phyloP scores from a whole-genome alignment of 306 rosid species.

The Elaeagnus macrophylla region DNA sequence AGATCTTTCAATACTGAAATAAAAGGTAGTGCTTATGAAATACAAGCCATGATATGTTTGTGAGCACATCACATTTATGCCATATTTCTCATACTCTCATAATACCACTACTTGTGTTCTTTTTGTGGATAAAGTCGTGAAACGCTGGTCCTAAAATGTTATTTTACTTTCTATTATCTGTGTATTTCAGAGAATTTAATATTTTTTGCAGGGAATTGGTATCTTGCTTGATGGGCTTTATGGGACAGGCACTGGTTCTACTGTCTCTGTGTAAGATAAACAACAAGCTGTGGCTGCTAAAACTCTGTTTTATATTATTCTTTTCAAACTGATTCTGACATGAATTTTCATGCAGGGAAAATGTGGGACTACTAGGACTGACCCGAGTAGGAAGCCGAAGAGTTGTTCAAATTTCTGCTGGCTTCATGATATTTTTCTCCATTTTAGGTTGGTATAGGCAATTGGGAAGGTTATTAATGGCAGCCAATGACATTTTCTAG shows the following conservation, averaged over 20 bases:
- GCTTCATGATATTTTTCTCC: slow-evolving; percentile 95
- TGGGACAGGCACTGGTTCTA: slow-evolving; percentile 80
- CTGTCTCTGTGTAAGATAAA: slow-evolving; percentile 80
- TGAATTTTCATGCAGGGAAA: too few species aligned
- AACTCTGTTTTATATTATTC: slow-evolving; percentile 1
- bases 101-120: too few species aligned
- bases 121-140: neutral
- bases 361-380: slow-evolving; percentile 91
- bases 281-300: slow-evolving; percentile 13
- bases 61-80: too few species aligned
- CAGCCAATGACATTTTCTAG: too few species aligned
- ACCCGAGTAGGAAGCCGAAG: slow-evolving; percentile 97
- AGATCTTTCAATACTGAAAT: too few species aligned
- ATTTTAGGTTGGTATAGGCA: slow-evolving; percentile 68
- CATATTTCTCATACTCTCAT: too few species aligned
- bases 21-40: too few species aligned
- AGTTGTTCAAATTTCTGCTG: slow-evolving; percentile 92
- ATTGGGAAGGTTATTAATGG: too few species aligned
- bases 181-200: slow-evolving; percentile 1
- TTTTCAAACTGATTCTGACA: slow-evolving; percentile 12
- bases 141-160: too few species aligned
- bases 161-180: neutral
- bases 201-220: slow-evolving; percentile 58
- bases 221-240: slow-evolving; percentile 77
- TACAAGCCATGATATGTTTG: too few species aligned